Evolutionary conservation across 2,329 filamentous ascomycete genomes (phyloP), one percentile per base, ranked within the genome.

Genomic region (Sporothrix luriei): DNA sequence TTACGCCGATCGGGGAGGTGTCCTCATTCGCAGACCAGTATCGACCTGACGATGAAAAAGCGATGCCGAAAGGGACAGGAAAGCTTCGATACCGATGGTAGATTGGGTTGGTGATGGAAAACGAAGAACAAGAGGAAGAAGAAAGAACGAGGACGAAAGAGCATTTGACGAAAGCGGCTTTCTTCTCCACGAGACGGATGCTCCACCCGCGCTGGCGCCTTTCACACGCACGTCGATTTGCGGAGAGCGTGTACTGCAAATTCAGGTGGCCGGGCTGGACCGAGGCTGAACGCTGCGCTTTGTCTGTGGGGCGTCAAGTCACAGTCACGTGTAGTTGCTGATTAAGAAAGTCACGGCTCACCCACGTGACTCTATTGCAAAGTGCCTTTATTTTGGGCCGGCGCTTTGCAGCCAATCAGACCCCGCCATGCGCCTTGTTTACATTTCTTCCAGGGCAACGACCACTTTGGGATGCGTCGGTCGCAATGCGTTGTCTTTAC

Each of bases 231-330:
- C 65, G 65, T 67, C 51, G 33, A 13, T 54, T 67, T 57, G 65
- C 65, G 65, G 65, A 67, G 51, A 66, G 64, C 64, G 62, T 52
- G 65, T 19, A 26, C 62, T 51, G 61, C 21, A 70, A 72, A 73
- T 72, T 72, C 65, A 66, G 69, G 69, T 74, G 75, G 74, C 75
- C 73, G 76, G 75, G 73, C 52, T 73, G 73, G 71, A 71, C 75
- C 75, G 75, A 77, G 75, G 75, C 74, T 73, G 67, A 65, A 68
- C 49, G 6, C 59, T n/a, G 40, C 11, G 52, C 9, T 29, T 33
- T 19, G 43, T 16, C 48, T 9, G 48, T 49, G 38, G 38, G 38
- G 54, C 13, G 55, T n/a, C 19, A 38, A 40, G 9, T 26, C 11
- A 13, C 3, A 61, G 65, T 71, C 69, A 69, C 66, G 68, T 69